These are phyloP conservation scores for Rhizoclosmatium globosum DNA, from an alignment of 192 early-diverging fungal species.

Conservation along the genomic window DNA sequence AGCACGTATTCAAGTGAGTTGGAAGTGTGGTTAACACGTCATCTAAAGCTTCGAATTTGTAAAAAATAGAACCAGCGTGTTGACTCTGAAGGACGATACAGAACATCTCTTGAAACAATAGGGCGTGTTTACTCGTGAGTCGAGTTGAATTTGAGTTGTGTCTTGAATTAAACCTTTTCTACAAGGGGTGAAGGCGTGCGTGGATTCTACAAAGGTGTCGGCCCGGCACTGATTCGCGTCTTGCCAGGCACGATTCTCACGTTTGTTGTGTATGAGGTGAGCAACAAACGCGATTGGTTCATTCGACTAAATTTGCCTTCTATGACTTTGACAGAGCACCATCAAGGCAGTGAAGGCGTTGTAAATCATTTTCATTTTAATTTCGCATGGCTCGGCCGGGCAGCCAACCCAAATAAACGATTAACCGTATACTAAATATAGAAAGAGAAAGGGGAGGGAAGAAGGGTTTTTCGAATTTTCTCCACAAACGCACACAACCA, in stretches of 20 bases:
- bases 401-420: neutral
- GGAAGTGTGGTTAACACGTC: neutral
- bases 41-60: no score
- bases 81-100: conserved; percentile 40
- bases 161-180: conserved; percentile 1
- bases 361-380: no score
- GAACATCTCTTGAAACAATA: conserved; percentile 69
- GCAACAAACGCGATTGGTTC: neutral
- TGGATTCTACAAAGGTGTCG: conserved; percentile 94
- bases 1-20: conserved; percentile 75
- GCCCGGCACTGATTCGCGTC: conserved; percentile 86
- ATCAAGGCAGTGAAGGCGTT: neutral
- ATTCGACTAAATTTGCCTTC: no score
- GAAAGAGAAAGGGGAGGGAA: no score
- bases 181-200: conserved; percentile 72
- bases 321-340: neutral
- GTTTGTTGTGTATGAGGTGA: conserved; percentile 91
- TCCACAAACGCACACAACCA: neutral
- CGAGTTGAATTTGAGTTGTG: neutral
- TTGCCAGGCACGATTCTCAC: conserved; percentile 94
- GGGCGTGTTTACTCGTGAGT: conserved; percentile 68
- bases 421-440: no score
- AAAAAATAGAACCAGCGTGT: conserved; percentile 46
- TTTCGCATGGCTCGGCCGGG: no score
- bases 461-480: neutral